These are phyloP conservation scores for Medicago arabica DNA, from an alignment of 306 rosid species.

Conservation along the genomic window DNA sequence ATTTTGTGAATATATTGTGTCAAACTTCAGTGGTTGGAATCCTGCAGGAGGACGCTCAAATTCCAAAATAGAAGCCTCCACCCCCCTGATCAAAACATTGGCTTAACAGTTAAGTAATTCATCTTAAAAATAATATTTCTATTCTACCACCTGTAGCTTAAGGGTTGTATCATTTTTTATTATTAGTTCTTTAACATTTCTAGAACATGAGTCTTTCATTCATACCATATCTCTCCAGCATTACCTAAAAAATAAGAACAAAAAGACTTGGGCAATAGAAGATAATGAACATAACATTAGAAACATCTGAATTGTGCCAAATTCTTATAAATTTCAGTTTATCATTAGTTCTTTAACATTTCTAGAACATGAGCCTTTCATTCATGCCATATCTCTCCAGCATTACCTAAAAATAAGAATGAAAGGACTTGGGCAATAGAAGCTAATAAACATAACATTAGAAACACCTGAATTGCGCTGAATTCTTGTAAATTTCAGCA, in stretches of 20 bases:
- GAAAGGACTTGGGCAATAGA: not conserved
- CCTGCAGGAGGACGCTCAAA: slow-evolving; percentile 63
- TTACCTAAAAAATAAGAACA: slow-evolving; percentile 2
- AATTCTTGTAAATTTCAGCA: slow-evolving; percentile 61
- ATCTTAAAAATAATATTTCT: slow-evolving; percentile 1
- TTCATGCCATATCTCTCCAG: slow-evolving; percentile 17
- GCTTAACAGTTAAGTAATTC: slow-evolving; percentile 19
- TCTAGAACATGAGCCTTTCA: slow-evolving; percentile 8
- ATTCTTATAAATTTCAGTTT: slow-evolving; percentile 54
- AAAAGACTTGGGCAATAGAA: slow-evolving; percentile 2
- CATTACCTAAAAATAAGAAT: slow-evolving; percentile 10
- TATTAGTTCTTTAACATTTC: not conserved
- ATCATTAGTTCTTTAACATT: not conserved
- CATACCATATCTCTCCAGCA: slow-evolving; percentile 18
- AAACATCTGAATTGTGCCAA: slow-evolving; percentile 69
- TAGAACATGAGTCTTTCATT: slow-evolving; percentile 7
- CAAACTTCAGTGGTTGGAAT: slow-evolving; percentile 65
- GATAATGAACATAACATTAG: slow-evolving; percentile 25
- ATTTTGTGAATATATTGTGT: slow-evolving; percentile 60
- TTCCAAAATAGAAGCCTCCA: slow-evolving; percentile 68
- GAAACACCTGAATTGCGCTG: slow-evolving; percentile 66
- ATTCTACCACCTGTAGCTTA: slow-evolving; percentile 14
- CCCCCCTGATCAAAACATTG: slow-evolving; percentile 56
- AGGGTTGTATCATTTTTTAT: slow-evolving; percentile 18
- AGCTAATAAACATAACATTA: slow-evolving; percentile 26